Conservation (phyloP, 345 rosid species). For the Corchorus capsularis region DNA sequence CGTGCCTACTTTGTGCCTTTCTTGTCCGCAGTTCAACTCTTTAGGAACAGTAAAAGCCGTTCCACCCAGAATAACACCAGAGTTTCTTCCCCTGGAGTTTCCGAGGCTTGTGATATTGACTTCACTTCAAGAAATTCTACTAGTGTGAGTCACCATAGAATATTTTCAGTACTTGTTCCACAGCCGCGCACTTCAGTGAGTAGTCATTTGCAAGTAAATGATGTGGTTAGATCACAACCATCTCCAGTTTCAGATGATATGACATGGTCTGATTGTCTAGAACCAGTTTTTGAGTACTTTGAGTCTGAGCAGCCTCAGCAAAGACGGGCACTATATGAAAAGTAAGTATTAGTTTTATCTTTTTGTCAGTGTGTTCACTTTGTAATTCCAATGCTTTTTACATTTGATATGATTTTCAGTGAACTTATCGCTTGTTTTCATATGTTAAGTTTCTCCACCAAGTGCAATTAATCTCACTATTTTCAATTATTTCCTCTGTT, state of each 20-base stretch:
- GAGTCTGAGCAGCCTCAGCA: conserved; percentile 56
- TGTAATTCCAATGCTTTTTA: background rate
- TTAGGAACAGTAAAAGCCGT: conserved; percentile 28
- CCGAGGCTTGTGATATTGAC: conserved; percentile 13
- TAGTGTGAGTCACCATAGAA: conserved; percentile 24
- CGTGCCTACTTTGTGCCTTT: conserved; percentile 62
- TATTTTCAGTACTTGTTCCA: conserved; percentile 40
- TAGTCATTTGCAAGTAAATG: background rate
- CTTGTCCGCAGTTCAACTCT: conserved; percentile 61
- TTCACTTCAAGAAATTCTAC: conserved; percentile 21
- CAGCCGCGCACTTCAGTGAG: conserved; percentile 22
- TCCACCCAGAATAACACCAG: background rate
- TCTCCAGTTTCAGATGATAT: conserved; percentile 27
- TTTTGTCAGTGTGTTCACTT: background rate
- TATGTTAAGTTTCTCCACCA: background rate
- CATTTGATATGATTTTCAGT: background rate
- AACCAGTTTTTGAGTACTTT: conserved; percentile 60
- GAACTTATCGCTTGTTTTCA: background rate
- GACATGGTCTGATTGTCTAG: conserved; percentile 25
- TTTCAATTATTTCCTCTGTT: background rate
- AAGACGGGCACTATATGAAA: conserved; percentile 55
- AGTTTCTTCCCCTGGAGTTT: conserved; percentile 22
- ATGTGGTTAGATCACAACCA: conserved; percentile 13
- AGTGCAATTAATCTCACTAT: background rate
- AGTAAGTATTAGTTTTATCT: conserved; percentile 34